phyloP scores from a whole-genome alignment of 2,329 filamentous ascomycete species.

The Aspergillus phoenicis region DNA sequence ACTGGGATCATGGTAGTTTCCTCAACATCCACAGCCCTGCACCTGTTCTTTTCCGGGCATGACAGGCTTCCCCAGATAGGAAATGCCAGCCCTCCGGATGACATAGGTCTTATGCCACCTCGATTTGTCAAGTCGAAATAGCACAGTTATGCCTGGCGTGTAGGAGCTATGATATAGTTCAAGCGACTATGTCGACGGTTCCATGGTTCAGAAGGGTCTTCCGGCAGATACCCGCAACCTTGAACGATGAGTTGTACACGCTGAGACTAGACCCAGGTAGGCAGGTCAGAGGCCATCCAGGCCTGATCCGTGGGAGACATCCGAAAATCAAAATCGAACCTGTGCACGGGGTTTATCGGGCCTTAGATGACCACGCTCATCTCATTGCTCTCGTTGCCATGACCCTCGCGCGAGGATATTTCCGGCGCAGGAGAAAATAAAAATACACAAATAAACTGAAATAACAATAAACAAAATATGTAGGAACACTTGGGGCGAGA shows the following conservation, averaged over 20 bases:
- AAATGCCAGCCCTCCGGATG: background rate
- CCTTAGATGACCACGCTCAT: background rate
- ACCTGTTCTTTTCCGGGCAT: constrained; percentile 7
- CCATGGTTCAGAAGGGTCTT: constrained; percentile 18
- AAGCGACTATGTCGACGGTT: constrained; percentile 16
- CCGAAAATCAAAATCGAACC: background rate
- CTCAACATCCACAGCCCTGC: background rate
- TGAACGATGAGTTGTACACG: constrained; percentile 12
- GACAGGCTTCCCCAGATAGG: background rate
- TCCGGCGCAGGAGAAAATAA: background rate
- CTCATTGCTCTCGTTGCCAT: background rate
- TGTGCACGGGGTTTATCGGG: background rate
- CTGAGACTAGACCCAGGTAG: background rate
- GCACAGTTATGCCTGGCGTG: background rate
- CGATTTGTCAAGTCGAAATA: background rate
- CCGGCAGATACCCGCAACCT: constrained; percentile 21
- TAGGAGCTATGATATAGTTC: constrained; percentile 11
- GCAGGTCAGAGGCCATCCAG: background rate
- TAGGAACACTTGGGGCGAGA: background rate
- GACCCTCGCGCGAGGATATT: background rate
- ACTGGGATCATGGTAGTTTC: constrained; percentile 1
- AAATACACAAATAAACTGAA: no score
- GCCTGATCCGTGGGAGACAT: background rate
- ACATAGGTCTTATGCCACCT: background rate
- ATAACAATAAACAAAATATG: no score